A percentile compares a stretch with the other conserved stretches of the same genome.
Evolutionary conservation across 768 basidiomycete genomes (phyloP).

Genomic region (Podaxis rugospora): DNA sequence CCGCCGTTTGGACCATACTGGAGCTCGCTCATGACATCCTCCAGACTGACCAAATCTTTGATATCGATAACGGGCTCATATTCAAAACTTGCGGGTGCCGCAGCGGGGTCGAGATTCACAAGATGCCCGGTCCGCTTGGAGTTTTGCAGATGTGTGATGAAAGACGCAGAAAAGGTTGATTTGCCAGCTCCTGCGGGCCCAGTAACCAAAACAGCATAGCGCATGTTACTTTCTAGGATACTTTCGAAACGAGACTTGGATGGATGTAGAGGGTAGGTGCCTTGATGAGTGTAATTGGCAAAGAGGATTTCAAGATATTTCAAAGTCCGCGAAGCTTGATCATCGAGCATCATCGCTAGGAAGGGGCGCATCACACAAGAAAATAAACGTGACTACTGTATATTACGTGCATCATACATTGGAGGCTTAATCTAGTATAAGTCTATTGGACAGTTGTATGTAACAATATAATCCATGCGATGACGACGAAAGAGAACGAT

Average conservation of each 20-base stretch:
- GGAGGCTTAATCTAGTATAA: not conserved
- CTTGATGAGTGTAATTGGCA: not conserved
- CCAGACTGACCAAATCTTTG: constrained; percentile 82
- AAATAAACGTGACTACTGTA: not conserved
- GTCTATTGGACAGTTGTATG: too few species aligned
- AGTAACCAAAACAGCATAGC: constrained; percentile 83
- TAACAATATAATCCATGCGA: not conserved
- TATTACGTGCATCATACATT: not conserved
- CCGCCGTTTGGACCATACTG: constrained; percentile 97
- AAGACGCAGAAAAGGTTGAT: constrained; percentile 85
- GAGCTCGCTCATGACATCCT: constrained; percentile 95
- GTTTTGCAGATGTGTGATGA: constrained; percentile 84
- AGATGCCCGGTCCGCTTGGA: constrained; percentile 85
- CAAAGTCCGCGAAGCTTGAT: not conserved
- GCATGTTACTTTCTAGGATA: constrained; percentile 46
- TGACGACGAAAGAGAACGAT: not conserved
- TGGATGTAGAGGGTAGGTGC: not conserved
- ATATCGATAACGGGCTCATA: constrained; percentile 93
- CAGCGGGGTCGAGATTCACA: constrained; percentile 97
- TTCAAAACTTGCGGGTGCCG: constrained; percentile 81
- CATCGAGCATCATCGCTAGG: not conserved
- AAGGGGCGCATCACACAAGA: not conserved
- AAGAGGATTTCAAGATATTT: not conserved
- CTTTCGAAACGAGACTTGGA: not conserved
- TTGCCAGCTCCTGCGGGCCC: constrained; percentile 99